These are phyloP conservation scores for Lomentospora prolificans DNA, from an alignment of 2,329 filamentous ascomycete genomes.

Conservation along the genomic window DNA sequence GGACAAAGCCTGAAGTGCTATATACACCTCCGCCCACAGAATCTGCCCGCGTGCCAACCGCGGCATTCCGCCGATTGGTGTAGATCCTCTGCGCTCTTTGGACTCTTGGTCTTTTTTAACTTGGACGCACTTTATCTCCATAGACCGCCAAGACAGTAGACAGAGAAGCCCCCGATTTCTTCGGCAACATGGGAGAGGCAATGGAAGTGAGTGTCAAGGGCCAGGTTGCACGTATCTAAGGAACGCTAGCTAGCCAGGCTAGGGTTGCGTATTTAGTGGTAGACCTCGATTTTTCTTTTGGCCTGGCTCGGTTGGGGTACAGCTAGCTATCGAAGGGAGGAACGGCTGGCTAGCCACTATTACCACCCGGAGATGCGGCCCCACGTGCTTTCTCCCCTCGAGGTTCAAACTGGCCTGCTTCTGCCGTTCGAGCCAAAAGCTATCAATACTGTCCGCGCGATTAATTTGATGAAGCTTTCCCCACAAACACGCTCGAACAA, in stretches of 20 bases:
- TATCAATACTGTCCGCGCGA: not conserved
- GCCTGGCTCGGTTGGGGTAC: no score
- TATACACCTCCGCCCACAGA: not conserved
- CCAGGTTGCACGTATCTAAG: not conserved
- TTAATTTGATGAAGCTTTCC: not conserved
- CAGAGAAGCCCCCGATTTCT: not conserved
- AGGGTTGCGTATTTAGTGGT: no score
- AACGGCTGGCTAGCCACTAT: no score
- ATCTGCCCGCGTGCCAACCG: not conserved
- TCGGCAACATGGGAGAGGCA: not conserved
- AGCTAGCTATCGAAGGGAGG: no score
- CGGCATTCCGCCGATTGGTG: not conserved
- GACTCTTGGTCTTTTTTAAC: not conserved
- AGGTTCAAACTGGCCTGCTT: not conserved
- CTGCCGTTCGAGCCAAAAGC: not conserved
- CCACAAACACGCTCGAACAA: not conserved
- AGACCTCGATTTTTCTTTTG: no score
- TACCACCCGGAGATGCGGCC: no score
- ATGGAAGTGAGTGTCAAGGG: not conserved
- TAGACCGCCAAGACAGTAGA: not conserved
- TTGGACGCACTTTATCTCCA: not conserved
- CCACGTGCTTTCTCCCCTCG: no score
- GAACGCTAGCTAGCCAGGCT: no score
- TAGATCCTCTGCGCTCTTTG: not conserved
- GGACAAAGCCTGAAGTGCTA: not conserved